Evolutionary conservation across 2,329 filamentous ascomycete species (phyloP).

Genomic region (Cladosporium sp.): DNA sequence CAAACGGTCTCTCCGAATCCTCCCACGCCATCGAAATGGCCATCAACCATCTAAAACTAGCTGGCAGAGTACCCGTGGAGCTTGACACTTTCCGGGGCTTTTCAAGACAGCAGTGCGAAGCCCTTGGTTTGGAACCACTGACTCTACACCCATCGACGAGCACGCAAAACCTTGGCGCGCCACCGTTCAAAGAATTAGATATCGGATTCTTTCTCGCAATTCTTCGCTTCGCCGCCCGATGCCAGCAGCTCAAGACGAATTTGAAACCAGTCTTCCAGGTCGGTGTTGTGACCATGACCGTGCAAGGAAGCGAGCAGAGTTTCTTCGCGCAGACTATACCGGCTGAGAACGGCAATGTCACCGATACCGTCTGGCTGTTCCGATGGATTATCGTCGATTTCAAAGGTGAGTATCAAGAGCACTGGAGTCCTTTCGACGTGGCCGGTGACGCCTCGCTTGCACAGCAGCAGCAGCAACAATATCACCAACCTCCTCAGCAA

Average conservation of each 20-base stretch:
- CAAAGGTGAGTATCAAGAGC: constrained; percentile 11
- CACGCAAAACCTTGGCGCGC: background rate
- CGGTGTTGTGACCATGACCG: constrained; percentile 3
- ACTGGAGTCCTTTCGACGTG: constrained; percentile 13
- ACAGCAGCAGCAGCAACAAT: too few relatives aligned
- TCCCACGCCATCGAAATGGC: background rate
- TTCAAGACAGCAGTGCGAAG: background rate
- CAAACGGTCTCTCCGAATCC: background rate
- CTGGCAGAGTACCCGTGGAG: background rate
- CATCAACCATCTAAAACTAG: background rate
- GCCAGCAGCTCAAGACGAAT: background rate
- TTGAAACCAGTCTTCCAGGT: constrained; percentile 9
- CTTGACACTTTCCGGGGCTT: background rate
- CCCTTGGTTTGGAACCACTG: background rate
- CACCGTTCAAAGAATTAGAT: constrained; percentile 9
- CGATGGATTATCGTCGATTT: constrained; percentile 1
- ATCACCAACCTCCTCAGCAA: too few relatives aligned
- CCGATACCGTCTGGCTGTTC: constrained; percentile 16
- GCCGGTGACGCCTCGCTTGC: background rate
- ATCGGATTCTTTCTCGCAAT: background rate
- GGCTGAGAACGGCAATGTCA: constrained; percentile 1
- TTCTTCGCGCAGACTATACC: constrained; percentile 4
- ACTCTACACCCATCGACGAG: background rate
- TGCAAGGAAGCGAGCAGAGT: background rate
- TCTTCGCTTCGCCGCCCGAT: constrained; percentile 1